Evolutionary conservation across 2,329 filamentous ascomycete genomes (phyloP).

Genomic region (Trichoderma pleuroti): DNA sequence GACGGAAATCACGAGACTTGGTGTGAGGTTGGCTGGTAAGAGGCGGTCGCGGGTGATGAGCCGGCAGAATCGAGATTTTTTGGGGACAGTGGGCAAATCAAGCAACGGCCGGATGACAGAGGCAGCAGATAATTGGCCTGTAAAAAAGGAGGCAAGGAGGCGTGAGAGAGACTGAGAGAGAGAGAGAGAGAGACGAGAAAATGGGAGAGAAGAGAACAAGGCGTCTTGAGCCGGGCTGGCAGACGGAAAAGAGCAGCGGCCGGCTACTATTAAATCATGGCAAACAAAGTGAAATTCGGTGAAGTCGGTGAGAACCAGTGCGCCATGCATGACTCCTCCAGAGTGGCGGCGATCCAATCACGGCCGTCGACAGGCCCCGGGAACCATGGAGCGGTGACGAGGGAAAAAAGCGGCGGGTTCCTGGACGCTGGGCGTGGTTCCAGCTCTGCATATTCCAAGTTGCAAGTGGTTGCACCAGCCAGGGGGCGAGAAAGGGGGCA

Average conservation of each 20-base stretch:
- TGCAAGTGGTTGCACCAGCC: conserved; percentile 15
- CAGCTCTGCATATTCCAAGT: neutral
- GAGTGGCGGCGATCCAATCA: conserved; percentile 24
- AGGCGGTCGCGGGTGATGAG: conserved; percentile 11
- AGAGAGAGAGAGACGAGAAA: neutral
- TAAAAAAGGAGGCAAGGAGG: neutral
- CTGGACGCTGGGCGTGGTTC: conserved; percentile 20
- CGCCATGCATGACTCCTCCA: conserved; percentile 21
- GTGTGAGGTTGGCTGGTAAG: neutral
- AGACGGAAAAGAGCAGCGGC: conserved; percentile 5
- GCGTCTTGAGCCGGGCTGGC: neutral
- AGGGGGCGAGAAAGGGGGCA: conserved; percentile 11
- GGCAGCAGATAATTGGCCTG: neutral
- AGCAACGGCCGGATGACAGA: neutral
- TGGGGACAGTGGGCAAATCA: neutral
- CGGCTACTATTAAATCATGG: conserved; percentile 12
- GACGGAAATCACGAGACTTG: conserved; percentile 17
- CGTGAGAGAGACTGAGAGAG: neutral
- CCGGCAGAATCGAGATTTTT: conserved; percentile 15
- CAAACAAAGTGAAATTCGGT: conserved; percentile 28
- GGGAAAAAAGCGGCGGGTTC: conserved; percentile 20
- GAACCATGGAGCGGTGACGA: conserved; percentile 24
- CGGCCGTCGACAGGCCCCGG: conserved; percentile 20
- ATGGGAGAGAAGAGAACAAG: neutral
- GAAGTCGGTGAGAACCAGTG: conserved; percentile 31